Conservation (phyloP, 371 early-diverging fungal species). For the Mortierella sp. region DNA sequence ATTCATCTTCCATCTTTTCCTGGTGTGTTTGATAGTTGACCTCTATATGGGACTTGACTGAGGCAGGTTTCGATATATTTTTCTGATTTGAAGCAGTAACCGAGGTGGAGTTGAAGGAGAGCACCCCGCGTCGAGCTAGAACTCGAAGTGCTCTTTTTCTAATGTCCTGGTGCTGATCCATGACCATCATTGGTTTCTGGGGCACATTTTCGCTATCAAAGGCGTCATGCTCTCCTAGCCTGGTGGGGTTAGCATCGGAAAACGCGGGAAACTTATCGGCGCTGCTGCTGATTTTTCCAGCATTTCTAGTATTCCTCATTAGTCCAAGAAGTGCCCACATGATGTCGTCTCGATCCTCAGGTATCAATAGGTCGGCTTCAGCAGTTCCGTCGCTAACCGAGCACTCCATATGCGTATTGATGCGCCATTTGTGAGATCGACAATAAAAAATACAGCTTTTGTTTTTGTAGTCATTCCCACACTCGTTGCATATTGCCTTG, state of each 20-base stretch:
- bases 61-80: neutral
- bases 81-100: neutral
- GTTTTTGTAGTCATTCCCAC: constrained; percentile 33
- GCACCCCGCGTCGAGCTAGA: constrained; percentile 32
- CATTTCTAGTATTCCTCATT: neutral
- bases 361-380: constrained; percentile 9
- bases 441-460: constrained; percentile 26
- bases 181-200: neutral
- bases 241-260: neutral
- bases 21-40: constrained; percentile 21
- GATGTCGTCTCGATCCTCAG: constrained; percentile 21
- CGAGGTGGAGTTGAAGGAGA: constrained; percentile 14
- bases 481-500: constrained; percentile 35
- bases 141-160: constrained; percentile 24
- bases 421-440: constrained; percentile 28
- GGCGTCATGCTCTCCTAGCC: neutral
- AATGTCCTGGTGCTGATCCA: constrained; percentile 8
- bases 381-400: constrained; percentile 31
- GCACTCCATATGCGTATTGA: constrained; percentile 31
- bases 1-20: constrained; percentile 25
- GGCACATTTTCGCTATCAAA: neutral
- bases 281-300: neutral
- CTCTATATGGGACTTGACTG: neutral
- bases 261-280: neutral
- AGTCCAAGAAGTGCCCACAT: constrained; percentile 45